These are phyloP conservation scores for Phytophthora kernoviae DNA, from an alignment of 352 stramenopile species.

Conservation along the genomic window DNA sequence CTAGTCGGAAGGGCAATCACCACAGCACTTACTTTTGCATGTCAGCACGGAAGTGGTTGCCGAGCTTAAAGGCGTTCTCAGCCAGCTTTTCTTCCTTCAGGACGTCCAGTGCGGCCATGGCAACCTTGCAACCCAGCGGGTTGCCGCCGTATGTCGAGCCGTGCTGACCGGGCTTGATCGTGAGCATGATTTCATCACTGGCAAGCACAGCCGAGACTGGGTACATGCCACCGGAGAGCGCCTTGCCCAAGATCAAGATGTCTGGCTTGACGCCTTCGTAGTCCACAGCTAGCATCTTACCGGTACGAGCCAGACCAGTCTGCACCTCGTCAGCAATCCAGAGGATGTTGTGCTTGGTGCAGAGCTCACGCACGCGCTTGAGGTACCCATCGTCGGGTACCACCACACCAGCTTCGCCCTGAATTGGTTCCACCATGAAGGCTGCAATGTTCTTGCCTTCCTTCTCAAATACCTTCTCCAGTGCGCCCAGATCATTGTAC, in stretches of 20 bases:
- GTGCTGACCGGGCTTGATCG: conserved; percentile 97
- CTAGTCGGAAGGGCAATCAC: not conserved
- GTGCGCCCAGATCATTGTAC: conserved; percentile 94
- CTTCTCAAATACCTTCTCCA: conserved; percentile 82
- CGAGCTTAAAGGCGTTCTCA: conserved; percentile 94
- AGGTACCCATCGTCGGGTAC: conserved; percentile 98
- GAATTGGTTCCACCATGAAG: conserved; percentile 99
- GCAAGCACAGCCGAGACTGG: conserved; percentile 97
- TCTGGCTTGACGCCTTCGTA: conserved; percentile 98
- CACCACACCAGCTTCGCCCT: conserved; percentile 98
- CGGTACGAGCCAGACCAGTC: conserved; percentile 96
- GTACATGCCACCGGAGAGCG: conserved; percentile 97
- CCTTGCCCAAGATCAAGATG: conserved; percentile 97
- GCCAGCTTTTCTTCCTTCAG: conserved; percentile 96
- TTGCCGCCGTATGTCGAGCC: conserved; percentile 98
- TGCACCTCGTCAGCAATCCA: conserved; percentile 99
- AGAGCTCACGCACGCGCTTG: conserved; percentile 88
- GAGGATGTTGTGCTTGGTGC: conserved; percentile 98
- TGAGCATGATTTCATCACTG: conserved; percentile 98
- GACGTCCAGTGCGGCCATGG: conserved; percentile 93
- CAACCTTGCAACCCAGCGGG: conserved; percentile 96
- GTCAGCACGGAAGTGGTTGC: conserved; percentile 93
- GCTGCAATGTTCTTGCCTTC: conserved; percentile 93
- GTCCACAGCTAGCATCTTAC: conserved; percentile 96
- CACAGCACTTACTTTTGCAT: conserved; percentile 72